phyloP scores from a whole-genome alignment of 2,329 filamentous ascomycete genomes.

The Calonectria ilicicola region DNA sequence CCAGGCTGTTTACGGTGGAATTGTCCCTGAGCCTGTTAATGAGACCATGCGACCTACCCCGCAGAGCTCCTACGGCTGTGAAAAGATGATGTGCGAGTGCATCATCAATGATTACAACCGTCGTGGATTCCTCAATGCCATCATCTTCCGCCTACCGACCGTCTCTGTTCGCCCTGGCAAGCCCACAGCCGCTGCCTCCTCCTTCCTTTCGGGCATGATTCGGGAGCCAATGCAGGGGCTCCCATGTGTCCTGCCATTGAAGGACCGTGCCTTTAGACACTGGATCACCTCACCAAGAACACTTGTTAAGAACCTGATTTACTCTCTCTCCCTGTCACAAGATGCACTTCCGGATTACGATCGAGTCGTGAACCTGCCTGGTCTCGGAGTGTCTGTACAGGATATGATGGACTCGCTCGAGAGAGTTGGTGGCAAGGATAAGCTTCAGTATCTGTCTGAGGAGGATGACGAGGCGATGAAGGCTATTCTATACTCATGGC shows the following conservation, averaged over 20 bases:
- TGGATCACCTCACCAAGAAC: conserved; percentile 63
- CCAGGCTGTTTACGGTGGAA: conserved; percentile 69
- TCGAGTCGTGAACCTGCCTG: conserved; percentile 57
- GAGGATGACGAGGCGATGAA: conserved; percentile 59
- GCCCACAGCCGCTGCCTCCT: conserved; percentile 68
- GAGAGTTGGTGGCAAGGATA: conserved; percentile 57
- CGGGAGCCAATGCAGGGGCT: conserved; percentile 63
- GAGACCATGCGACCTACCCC: conserved; percentile 62
- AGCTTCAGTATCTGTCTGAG: conserved; percentile 55
- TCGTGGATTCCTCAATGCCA: conserved; percentile 67
- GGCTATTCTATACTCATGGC: conserved; percentile 64
- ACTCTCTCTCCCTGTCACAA: conserved; percentile 42
- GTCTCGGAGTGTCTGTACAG: conserved; percentile 60
- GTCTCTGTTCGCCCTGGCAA: conserved; percentile 69
- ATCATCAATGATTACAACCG: conserved; percentile 48
- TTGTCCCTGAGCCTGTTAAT: conserved; percentile 57
- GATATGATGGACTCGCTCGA: conserved; percentile 63
- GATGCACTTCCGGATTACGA: conserved; percentile 24
- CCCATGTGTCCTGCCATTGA: conserved; percentile 57
- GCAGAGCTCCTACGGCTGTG: conserved; percentile 68
- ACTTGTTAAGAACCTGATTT: conserved; percentile 58
- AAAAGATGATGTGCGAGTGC: conserved; percentile 69
- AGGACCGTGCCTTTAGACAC: conserved; percentile 55
- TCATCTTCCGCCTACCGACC: conserved; percentile 67
- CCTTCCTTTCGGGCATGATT: conserved; percentile 70